phyloP scores from a whole-genome alignment of 139 green algal species.

The Closterium sp. region DNA sequence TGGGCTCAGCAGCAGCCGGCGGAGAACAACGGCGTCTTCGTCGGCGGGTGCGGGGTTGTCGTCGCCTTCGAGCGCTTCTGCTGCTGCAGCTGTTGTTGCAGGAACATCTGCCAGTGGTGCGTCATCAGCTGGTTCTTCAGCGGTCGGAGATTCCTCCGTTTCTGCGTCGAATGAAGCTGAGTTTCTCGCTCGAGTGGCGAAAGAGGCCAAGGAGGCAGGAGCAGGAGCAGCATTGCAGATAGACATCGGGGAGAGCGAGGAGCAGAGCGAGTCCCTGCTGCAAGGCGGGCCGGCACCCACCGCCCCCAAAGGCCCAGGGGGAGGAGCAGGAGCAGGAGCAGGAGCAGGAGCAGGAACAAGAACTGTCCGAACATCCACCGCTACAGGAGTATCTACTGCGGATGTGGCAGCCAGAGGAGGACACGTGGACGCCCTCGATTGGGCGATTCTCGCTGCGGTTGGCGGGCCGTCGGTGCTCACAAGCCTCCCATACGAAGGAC shows the following conservation, averaged over 20 bases:
- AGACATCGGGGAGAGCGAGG: neutral
- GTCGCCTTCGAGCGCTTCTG: neutral
- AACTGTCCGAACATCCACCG: neutral
- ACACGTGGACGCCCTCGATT: neutral
- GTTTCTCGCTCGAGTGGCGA: neutral
- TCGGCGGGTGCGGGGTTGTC: no score
- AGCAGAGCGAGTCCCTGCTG: neutral
- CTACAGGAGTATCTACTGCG: neutral
- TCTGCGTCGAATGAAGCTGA: neutral
- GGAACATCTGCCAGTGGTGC: neutral
- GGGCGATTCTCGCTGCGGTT: neutral
- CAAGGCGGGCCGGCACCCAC: neutral
- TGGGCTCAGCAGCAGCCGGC: neutral
- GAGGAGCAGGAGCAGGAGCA: neutral
- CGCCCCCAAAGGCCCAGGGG: neutral
- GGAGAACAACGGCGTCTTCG: no score
- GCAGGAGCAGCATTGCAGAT: neutral
- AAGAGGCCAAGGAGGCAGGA: neutral
- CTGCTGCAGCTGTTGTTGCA: neutral
- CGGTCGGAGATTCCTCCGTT: no score
- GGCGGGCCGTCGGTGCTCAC: slow-evolving; percentile 1
- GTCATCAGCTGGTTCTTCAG: no score
- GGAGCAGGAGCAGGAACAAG: neutral
- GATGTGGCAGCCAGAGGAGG: neutral
- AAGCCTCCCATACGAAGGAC: neutral